These are phyloP conservation scores for Irpex sp. DNA, from an alignment of 1,284 basidiomycete genomes.

Conservation along the genomic window DNA sequence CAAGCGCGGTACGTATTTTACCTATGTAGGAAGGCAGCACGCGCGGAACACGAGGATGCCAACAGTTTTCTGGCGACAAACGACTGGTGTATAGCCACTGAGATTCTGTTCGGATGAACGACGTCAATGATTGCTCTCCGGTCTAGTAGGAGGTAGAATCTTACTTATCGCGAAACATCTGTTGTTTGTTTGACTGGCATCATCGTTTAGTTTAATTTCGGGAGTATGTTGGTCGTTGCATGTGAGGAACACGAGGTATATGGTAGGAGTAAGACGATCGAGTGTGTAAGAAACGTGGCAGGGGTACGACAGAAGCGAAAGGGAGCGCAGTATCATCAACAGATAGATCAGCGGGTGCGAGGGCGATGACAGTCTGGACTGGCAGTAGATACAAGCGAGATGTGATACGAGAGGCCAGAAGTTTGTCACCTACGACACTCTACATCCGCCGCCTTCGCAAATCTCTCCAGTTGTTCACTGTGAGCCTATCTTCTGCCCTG, in stretches of 20 bases:
- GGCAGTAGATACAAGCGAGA: not conserved
- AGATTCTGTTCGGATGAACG: not conserved
- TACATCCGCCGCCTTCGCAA: not conserved
- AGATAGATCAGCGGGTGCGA: too few relatives aligned
- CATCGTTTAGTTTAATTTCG: too few relatives aligned
- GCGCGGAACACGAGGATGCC: not conserved
- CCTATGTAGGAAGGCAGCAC: not conserved
- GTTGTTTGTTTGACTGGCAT: not conserved
- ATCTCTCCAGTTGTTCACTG: conserved; percentile 17
- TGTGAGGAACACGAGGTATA: not conserved
- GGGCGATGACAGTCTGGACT: too few relatives aligned
- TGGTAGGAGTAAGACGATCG: not conserved
- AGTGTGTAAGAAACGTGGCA: not conserved
- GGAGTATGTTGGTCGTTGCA: not conserved
- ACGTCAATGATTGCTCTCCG: not conserved
- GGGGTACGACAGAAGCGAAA: not conserved
- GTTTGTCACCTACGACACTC: not conserved
- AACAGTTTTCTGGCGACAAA: not conserved
- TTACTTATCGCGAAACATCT: not conserved
- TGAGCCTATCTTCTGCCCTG: conserved; percentile 18
- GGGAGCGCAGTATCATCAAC: not conserved
- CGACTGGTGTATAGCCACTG: not conserved
- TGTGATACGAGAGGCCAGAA: not conserved
- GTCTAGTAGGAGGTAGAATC: not conserved
- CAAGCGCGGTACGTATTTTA: not conserved